Conservation (phyloP, 1,284 basidiomycete species). For the Grifola frondosa region DNA sequence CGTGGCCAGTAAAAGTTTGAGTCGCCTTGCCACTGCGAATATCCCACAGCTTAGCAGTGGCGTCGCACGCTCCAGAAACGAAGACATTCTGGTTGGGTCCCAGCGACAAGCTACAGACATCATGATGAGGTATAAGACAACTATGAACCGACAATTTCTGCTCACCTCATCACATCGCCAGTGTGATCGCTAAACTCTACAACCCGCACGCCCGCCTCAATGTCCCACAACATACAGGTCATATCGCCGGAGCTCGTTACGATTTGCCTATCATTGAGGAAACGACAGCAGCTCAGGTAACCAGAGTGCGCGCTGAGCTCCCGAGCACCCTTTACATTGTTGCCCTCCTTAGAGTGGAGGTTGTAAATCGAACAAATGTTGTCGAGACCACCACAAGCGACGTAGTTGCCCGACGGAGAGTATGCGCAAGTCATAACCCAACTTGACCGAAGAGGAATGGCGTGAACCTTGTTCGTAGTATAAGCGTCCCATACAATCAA, state of each 20-base stretch:
- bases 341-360: conserved; percentile 72
- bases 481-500: conserved; percentile 99
- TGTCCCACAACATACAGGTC: conserved; percentile 99
- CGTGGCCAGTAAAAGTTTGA: conserved; percentile 98
- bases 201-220: conserved; percentile 92
- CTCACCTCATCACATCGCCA: conserved; percentile 98
- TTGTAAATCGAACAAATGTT: conserved; percentile 99
- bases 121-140: conserved; percentile 7
- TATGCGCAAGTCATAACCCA: conserved; percentile 99
- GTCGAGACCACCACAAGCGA: conserved; percentile 98
- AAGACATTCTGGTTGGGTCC: conserved; percentile 95
- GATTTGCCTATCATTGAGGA: conserved; percentile 98
- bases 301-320: conserved; percentile 97
- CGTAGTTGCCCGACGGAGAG: conserved; percentile 93
- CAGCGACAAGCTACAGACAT: conserved; percentile 76
- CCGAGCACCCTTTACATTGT: conserved; percentile 76
- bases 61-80: conserved; percentile 98
- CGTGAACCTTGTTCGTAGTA: conserved; percentile 99
- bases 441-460: conserved; percentile 93
- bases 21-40: conserved; percentile 95
- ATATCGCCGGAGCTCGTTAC: conserved; percentile 97
- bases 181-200: conserved; percentile 99
- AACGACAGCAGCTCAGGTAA: conserved; percentile 96
- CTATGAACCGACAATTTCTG: conserved; percentile 14
- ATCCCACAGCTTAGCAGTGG: conserved; percentile 98